Evolutionary conservation across 352 stramenopile genomes (phyloP), one percentile per base, ranked within the genome.

Genomic region (Phytophthora crassamura): DNA sequence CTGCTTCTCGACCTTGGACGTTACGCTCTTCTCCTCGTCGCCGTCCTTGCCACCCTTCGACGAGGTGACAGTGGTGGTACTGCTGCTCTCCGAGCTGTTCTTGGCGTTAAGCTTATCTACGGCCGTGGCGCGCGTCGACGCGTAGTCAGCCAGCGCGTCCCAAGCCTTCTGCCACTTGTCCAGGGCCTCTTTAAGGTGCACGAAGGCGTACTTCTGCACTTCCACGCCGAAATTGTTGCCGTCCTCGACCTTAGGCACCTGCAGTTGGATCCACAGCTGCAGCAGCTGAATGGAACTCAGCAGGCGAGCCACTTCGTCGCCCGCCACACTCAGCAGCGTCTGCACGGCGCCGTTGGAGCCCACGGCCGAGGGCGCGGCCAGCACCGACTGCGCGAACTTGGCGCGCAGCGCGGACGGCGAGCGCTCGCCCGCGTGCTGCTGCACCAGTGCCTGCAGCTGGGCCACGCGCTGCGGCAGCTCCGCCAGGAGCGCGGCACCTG

Each of bases 191-290:
- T 89, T 93, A 7, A 95, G 48, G 53, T 90, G 77, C 67, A 86
- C 68, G 68, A 70, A 82, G 32, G 85, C 82, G 53, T 84, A 80
- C 67, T 91, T 90, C 65, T 95, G 86, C 70, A 95, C 86, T 61
- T 95, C 86, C 41, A 95, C 86, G 56, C 86, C 86, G 74, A 95
- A 95, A 70, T 95, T 95, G 75, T 95, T 95, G 68, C 86, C 86
- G 63, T 95, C 86, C 33, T 80, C 81, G 47, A 93, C 78, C 64
- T 85, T 86, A 30, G 86, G 86, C 39, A 93, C 80, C 25, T 85
- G 77, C 54, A 95, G 67, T 54, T 86, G 74, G 36, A 95, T 88
- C 86, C 86, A 95, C 25, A 82, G 61, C 68, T 86, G 67, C 50
- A 94, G 74, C 64, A 71, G 62, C 59, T 87, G 64, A 30, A 91